Evolutionary conservation across 306 rosid species (phyloP).

Genomic region (Chamaecrista fasciculata): DNA sequence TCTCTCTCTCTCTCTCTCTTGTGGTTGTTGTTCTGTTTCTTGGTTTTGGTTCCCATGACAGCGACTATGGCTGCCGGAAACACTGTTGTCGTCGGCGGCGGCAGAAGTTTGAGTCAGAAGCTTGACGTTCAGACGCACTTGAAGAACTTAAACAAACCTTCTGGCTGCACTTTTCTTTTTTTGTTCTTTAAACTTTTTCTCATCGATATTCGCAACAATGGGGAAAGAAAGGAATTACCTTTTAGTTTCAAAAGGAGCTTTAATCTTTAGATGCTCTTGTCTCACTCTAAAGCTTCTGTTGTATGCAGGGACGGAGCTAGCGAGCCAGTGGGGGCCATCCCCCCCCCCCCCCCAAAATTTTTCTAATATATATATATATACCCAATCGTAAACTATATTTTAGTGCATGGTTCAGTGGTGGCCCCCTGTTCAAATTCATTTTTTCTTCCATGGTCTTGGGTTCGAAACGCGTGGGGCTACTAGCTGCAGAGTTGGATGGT

Average conservation of each 20-base stretch:
- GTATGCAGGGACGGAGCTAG: no score
- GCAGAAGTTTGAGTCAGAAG: slow-evolving; percentile 33
- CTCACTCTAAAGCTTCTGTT: background rate
- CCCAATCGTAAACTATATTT: no score
- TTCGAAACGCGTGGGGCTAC: no score
- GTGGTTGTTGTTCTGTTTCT: slow-evolving; percentile 24
- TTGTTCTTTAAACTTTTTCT: background rate
- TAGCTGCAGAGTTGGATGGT: no score
- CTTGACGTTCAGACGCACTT: slow-evolving; percentile 47
- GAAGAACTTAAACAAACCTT: slow-evolving; percentile 53
- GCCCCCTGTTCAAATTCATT: no score
- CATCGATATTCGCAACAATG: slow-evolving; percentile 37
- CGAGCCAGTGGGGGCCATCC: no score
- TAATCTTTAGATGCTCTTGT: slow-evolving; percentile 11
- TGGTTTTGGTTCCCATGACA: slow-evolving; percentile 31
- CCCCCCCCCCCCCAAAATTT: no score
- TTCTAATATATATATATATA: no score
- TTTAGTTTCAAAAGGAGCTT: slow-evolving; percentile 40
- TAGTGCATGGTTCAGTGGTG: no score
- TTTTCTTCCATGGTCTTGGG: no score
- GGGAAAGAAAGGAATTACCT: slow-evolving; percentile 6
- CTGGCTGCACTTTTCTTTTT: background rate
- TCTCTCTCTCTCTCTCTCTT: no score
- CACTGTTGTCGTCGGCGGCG: background rate
- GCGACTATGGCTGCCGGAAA: slow-evolving; percentile 28